phyloP scores from a whole-genome alignment of 2,329 filamentous ascomycete genomes.

The Coniochaeta sp. region DNA sequence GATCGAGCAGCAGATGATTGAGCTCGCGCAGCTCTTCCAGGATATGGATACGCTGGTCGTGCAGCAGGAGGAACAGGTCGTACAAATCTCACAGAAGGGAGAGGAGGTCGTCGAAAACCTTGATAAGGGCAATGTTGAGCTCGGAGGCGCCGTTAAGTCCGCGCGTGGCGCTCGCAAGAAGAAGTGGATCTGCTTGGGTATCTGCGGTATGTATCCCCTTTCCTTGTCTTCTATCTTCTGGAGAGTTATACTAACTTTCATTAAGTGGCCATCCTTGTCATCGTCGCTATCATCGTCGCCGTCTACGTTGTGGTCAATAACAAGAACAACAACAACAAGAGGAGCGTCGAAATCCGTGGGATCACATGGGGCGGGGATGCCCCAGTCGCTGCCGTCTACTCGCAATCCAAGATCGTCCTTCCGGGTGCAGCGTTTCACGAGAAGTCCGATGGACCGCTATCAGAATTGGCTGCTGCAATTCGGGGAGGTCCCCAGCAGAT shows the following conservation, averaged over 20 bases:
- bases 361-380: slow-evolving; percentile 15
- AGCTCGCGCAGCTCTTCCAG: slow-evolving; percentile 81
- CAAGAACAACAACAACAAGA: slow-evolving; percentile 12
- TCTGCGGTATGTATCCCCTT: slow-evolving; percentile 45
- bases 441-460: slow-evolving; percentile 6
- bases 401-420: slow-evolving; percentile 15
- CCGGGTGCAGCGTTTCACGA: slow-evolving; percentile 8
- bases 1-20: slow-evolving; percentile 85
- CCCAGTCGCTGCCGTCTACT: slow-evolving; percentile 12
- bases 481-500: neutral
- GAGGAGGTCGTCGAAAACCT: slow-evolving; percentile 82
- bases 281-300: slow-evolving; percentile 45
- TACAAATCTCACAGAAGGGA: slow-evolving; percentile 77
- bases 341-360: slow-evolving; percentile 13
- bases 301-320: slow-evolving; percentile 37
- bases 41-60: slow-evolving; percentile 81
- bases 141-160: slow-evolving; percentile 73
- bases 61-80: slow-evolving; percentile 75
- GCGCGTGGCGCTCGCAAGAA: slow-evolving; percentile 76
- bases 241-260: neutral
- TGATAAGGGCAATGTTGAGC: slow-evolving; percentile 76
- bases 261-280: slow-evolving; percentile 43
- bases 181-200: slow-evolving; percentile 94
- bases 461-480: slow-evolving; percentile 3
- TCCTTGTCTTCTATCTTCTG: neutral